phyloP scores from a whole-genome alignment of 78 protist genomes.

The Dictyostelium capitatum region DNA sequence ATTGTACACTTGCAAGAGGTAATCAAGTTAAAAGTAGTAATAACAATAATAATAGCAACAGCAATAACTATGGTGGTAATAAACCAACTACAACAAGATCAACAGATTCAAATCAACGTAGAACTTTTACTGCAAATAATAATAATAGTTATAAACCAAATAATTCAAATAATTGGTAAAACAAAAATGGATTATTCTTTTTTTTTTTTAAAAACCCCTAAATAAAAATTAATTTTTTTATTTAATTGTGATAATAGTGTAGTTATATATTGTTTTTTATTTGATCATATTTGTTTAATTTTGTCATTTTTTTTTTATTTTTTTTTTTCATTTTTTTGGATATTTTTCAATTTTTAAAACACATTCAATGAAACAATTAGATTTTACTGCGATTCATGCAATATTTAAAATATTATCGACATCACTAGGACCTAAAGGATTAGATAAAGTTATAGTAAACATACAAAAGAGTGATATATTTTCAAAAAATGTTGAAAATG shows the following conservation, averaged over 20 bases:
- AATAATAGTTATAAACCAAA: background rate
- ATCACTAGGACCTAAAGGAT: slow-evolving; percentile 72
- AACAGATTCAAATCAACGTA: slow-evolving; percentile 2
- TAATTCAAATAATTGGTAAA: background rate
- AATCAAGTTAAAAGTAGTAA: background rate
- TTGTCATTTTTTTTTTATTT: background rate
- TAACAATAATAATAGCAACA: background rate
- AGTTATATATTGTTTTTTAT: background rate
- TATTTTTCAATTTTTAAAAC: background rate
- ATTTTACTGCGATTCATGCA: slow-evolving; percentile 40
- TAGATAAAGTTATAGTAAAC: slow-evolving; percentile 56
- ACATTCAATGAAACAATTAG: slow-evolving; percentile 3
- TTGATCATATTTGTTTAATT: too few relatives aligned
- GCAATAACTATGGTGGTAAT: too few relatives aligned
- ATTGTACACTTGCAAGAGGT: slow-evolving; percentile 44
- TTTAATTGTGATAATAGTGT: background rate
- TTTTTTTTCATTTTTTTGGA: slow-evolving; percentile 1
- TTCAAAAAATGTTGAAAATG: background rate
- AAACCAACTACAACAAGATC: slow-evolving; percentile 4
- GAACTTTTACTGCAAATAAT: slow-evolving; percentile 3
- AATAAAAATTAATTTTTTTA: slow-evolving; percentile 8
- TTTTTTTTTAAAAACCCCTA: background rate
- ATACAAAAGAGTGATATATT: background rate
- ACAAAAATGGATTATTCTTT: background rate
- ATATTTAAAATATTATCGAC: slow-evolving; percentile 52